Evolutionary conservation across 495 filamentous ascomycete species (phyloP).

Genomic region (Pyrenula aspistea): DNA sequence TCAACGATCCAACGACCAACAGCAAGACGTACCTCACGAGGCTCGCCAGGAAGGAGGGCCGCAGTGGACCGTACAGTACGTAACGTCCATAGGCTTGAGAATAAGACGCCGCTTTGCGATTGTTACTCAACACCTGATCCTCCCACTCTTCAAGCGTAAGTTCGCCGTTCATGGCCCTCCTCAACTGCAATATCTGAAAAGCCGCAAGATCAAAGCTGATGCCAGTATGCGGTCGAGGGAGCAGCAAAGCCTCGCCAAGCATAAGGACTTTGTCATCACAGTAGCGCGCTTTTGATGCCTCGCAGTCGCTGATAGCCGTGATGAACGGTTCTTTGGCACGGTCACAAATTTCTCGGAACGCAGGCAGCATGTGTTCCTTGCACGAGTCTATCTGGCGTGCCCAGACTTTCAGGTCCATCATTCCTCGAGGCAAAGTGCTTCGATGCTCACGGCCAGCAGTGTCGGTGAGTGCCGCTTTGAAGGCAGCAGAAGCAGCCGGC

Average conservation of each 20-base stretch:
- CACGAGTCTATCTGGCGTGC: constrained; percentile 8
- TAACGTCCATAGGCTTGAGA: neutral
- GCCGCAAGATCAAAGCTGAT: constrained; percentile 11
- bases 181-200: constrained; percentile 16
- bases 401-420: constrained; percentile 9
- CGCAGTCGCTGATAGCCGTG: constrained; percentile 19
- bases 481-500: neutral
- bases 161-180: constrained; percentile 3
- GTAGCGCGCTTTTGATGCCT: constrained; percentile 6
- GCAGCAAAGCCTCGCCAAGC: constrained; percentile 13
- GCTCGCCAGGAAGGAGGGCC: neutral
- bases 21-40: neutral
- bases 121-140: neutral
- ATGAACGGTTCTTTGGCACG: constrained; percentile 12
- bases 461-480: constrained; percentile 5
- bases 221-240: constrained; percentile 12
- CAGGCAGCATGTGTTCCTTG: constrained; percentile 2
- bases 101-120: neutral
- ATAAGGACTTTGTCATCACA: constrained; percentile 12
- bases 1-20: neutral
- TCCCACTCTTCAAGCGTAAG: constrained; percentile 5
- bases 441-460: constrained; percentile 9
- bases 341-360: constrained; percentile 13
- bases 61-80: neutral
- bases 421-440: constrained; percentile 9